Conservation (phyloP, 495 filamentous ascomycete species). For the Emericellopsis terricola region DNA sequence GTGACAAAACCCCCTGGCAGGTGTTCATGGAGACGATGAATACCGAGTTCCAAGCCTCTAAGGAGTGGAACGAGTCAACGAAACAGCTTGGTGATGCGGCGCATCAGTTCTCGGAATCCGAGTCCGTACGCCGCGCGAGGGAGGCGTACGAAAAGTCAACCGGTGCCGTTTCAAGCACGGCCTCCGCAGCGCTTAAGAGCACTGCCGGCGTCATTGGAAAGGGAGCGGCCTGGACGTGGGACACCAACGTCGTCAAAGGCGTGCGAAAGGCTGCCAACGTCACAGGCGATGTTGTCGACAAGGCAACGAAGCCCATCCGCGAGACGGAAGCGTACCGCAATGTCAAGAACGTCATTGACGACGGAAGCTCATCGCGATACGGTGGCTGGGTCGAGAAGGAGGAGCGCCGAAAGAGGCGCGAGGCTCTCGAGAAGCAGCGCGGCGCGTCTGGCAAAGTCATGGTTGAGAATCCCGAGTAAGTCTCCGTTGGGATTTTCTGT, state of each 20-base stretch:
- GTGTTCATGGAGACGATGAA: conserved; percentile 94
- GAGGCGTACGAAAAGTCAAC: conserved; percentile 73
- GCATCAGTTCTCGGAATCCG: conserved; percentile 84
- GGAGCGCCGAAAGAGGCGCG: conserved; percentile 62
- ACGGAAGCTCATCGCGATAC: conserved; percentile 88
- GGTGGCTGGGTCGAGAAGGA: conserved; percentile 94
- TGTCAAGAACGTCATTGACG: conserved; percentile 91
- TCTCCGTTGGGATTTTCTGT: conserved; percentile 5
- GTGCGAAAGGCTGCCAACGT: conserved; percentile 71
- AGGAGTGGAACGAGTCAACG: conserved; percentile 98
- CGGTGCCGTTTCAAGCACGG: conserved; percentile 51
- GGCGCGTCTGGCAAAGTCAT: conserved; percentile 36
- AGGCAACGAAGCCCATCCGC: conserved; percentile 80
- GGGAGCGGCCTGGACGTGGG: conserved; percentile 91
- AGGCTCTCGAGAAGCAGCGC: conserved; percentile 42
- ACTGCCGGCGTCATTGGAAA: conserved; percentile 78
- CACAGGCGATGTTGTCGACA: conserved; percentile 75
- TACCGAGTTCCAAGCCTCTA: conserved; percentile 84
- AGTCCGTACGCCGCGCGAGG: conserved; percentile 71
- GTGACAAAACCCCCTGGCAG: conserved; percentile 94
- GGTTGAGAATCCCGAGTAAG: conserved; percentile 82
- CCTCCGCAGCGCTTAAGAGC: conserved; percentile 59
- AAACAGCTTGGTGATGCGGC: conserved; percentile 80
- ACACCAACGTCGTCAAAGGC: conserved; percentile 80
- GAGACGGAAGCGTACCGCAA: conserved; percentile 87